Conservation (phyloP, 345 rosid species). For the Gossypium rotundifolium region DNA sequence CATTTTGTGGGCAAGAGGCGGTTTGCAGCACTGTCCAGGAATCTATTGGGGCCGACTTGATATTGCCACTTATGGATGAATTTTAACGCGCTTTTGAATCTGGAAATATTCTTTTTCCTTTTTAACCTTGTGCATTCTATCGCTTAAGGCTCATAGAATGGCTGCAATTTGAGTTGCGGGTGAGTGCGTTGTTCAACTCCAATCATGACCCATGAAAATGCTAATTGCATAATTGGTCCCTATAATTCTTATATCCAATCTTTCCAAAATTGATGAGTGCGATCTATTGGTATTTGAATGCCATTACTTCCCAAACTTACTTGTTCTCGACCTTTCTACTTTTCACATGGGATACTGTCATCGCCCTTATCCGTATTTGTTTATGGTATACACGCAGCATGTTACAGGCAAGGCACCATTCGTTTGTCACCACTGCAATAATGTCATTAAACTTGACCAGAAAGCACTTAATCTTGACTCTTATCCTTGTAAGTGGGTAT, state of each 20-base stretch:
- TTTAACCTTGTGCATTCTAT: background rate
- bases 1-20: background rate
- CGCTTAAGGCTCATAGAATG: background rate
- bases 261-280: background rate
- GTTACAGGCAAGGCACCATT: background rate
- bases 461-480: background rate
- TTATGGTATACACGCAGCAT: background rate
- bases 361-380: background rate
- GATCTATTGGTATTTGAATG: background rate
- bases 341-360: conserved; percentile 13
- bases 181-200: background rate
- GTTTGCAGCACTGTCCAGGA: background rate
- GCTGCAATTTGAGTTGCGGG: background rate
- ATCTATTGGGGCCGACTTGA: background rate
- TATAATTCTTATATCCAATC: background rate
- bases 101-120: background rate
- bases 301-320: background rate
- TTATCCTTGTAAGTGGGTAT: background rate
- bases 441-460: background rate
- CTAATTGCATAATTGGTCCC: background rate
- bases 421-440: background rate
- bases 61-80: background rate
- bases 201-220: background rate
- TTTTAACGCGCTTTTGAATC: background rate
- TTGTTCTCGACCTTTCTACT: background rate